Percentiles rank a stretch among this genome's conserved stretches.
phyloP scores from a whole-genome alignment of 2,329 filamentous ascomycete genomes.

The Fusarium musae region DNA sequence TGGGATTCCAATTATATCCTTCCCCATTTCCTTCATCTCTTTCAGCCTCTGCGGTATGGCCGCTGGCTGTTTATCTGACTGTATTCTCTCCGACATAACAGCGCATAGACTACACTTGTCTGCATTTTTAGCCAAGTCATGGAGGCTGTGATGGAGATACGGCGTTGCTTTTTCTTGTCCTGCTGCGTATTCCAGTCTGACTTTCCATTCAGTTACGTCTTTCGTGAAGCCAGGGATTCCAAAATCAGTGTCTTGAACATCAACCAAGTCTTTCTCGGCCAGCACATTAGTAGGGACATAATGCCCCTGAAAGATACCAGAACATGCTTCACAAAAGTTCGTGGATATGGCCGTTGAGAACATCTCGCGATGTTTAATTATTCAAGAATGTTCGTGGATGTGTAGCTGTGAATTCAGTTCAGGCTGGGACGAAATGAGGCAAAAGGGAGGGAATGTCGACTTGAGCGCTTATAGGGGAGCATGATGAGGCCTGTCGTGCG shows the following conservation, averaged over 20 bases:
- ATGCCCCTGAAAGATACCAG: constrained; percentile 19
- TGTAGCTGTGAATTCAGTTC: too few species aligned
- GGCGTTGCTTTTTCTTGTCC: background rate
- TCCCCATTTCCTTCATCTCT: background rate
- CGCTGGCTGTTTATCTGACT: background rate
- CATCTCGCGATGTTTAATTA: background rate
- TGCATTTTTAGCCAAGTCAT: constrained; percentile 1
- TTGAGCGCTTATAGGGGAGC: background rate
- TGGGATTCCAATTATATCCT: constrained; percentile 14
- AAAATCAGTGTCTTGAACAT: background rate
- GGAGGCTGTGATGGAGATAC: constrained; percentile 19
- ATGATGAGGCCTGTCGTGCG: background rate
- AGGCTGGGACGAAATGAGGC: background rate
- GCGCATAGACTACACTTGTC: constrained; percentile 27
- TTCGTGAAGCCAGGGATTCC: background rate
- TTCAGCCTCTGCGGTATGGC: background rate
- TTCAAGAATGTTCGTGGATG: too few species aligned
- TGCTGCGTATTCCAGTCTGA: background rate
- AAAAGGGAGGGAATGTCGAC: background rate
- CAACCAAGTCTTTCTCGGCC: constrained; percentile 1
- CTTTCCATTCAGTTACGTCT: background rate
- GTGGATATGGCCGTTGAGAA: background rate
- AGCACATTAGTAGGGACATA: constrained; percentile 10
- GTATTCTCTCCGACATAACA: constrained; percentile 23
- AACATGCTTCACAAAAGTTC: constrained; percentile 12